Base-by-base conservation (phyloP, 768 basidiomycete species). In the Tulasnella sp. region DNA sequence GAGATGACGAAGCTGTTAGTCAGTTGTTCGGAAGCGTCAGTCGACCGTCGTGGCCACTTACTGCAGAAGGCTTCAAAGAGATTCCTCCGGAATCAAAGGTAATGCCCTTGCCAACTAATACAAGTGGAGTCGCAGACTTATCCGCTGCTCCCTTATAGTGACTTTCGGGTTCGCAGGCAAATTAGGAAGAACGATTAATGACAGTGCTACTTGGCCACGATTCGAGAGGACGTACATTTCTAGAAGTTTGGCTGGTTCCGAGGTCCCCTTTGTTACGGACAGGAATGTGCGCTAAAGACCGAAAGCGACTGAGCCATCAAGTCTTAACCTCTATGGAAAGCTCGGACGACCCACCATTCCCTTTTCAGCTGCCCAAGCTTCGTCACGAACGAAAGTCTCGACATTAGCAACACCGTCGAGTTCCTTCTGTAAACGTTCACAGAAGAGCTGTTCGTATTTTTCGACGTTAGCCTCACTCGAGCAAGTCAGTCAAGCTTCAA, bases 31-130 rank as follows among this genome's bases (percentile, higher is more conserved):
- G 51, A n/a, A 51, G 51, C 0, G 10, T 5, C 20, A 7, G 2
- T 20, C 6, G 5, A 10, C 51, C 1, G 51, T 44, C 44, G 23
- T 18, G 57, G 5, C 10, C 9, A 86, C 89, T 81, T 79, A 91
- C 93, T 46, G 87, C 87, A 46, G 87, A 82, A n/a, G 92, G 90
- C 84, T 96, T 96, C 83, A 96, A 85, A 79, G 91, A 92, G 83
- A 95, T 95, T 81, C 93, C 93, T 86, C 94, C 94, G 3, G 90
- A 90, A 83, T 96, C 94, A 80, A 96, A 96, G 20, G 94, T 95
- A 82, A 96, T 82, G 1, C 94, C 94, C 83, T 96, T 96, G 44
- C 94, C 94, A 44, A 96, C 93, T 79, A 94, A 87, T 3, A 90
- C 91, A 16, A 93, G 86, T 4, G 93, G 93, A 74, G 86, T 86